These are phyloP conservation scores for Diaporthe nobilis DNA, from an alignment of 2,329 filamentous ascomycete species.

Conservation along the genomic window DNA sequence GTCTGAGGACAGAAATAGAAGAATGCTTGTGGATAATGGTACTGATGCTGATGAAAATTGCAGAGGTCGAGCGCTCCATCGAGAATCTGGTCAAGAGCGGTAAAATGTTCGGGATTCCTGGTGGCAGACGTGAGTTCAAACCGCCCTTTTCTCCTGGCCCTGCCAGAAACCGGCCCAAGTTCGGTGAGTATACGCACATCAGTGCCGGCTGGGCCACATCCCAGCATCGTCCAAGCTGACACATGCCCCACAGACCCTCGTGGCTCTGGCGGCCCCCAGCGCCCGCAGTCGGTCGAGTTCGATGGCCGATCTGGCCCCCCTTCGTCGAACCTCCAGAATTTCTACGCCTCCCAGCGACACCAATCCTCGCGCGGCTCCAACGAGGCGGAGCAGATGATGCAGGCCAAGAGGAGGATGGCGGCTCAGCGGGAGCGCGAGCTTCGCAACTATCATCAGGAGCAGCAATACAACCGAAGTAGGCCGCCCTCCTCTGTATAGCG, in stretches of 20 bases:
- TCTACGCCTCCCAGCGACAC: conserved; percentile 94
- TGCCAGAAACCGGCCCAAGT: conserved; percentile 69
- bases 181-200: conserved; percentile 64
- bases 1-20: not conserved
- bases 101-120: conserved; percentile 77
- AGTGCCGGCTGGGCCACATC: conserved; percentile 48
- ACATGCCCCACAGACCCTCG: conserved; percentile 30
- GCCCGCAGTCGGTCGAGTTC: conserved; percentile 40
- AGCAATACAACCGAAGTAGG: conserved; percentile 99
- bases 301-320: conserved; percentile 72
- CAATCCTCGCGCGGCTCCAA: conserved; percentile 85
- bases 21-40: not conserved
- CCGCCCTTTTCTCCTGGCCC: conserved; percentile 70
- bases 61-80: conserved; percentile 95
- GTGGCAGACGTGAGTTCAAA: conserved; percentile 86
- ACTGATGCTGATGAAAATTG: conserved; percentile 47
- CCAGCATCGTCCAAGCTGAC: conserved; percentile 44
- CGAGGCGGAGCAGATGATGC: conserved; percentile 98
- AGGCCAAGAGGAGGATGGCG: conserved; percentile 99
- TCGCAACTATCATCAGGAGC: conserved; percentile 99
- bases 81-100: conserved; percentile 98
- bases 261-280: conserved; percentile 39
- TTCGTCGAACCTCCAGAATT: conserved; percentile 85
- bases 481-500: conserved; percentile 82
- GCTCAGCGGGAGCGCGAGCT: conserved; percentile 99